These are phyloP conservation scores for Penicillium sp. DNA, from an alignment of 2,329 filamentous ascomycete species.

Conservation along the genomic window DNA sequence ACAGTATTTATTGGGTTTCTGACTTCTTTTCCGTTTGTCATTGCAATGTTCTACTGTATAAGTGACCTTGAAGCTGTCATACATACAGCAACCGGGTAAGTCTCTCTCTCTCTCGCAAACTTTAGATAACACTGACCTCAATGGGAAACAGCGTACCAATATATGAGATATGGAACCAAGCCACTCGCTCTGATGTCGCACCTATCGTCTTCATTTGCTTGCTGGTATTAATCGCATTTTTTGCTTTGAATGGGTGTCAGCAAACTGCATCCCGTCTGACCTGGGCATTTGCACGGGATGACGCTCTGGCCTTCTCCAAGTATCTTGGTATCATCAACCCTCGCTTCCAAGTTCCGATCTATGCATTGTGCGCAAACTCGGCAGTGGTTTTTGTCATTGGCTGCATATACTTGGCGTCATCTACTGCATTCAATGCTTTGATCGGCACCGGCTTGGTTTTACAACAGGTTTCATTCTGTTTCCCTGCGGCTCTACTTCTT, in stretches of 20 bases:
- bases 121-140: background rate
- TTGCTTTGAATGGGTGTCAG: conserved; percentile 7
- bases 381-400: conserved; percentile 27
- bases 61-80: conserved; percentile 46
- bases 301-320: conserved; percentile 18
- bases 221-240: background rate
- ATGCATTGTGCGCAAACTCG: conserved; percentile 22
- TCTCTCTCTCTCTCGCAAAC: background rate
- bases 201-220: conserved; percentile 4
- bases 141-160: conserved; percentile 3
- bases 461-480: conserved; percentile 25
- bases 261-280: conserved; percentile 5
- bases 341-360: conserved; percentile 23
- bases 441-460: conserved; percentile 22
- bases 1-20: conserved; percentile 53
- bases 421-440: conserved; percentile 30
- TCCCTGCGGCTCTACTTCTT: conserved; percentile 31
- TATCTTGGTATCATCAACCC: conserved; percentile 19
- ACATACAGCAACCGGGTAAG: conserved; percentile 38
- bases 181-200: conserved; percentile 1
- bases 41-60: conserved; percentile 54
- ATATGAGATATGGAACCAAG: conserved; percentile 9
- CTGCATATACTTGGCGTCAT: conserved; percentile 30
- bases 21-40: conserved; percentile 51
- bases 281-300: conserved; percentile 25